Evolutionary conservation across 2,329 filamentous ascomycete genomes (phyloP), one percentile per base, ranked within the genome.

Genomic region (Cladobotryum protrusum): DNA sequence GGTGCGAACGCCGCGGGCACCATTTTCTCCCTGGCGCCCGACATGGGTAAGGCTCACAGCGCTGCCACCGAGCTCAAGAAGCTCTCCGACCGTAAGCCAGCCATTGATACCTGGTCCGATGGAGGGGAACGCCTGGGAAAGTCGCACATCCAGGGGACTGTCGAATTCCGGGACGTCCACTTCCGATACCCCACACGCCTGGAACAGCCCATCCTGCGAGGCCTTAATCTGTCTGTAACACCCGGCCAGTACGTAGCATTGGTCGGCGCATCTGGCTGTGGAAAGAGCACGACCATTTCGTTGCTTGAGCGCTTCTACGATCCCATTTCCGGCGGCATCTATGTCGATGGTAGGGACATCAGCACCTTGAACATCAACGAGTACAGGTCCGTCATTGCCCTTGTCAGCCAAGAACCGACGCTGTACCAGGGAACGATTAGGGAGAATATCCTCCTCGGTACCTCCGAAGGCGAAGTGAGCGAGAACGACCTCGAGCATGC

Each of bases 241-340:
- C 50, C 50, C 3, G 55, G 54, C 5, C 52, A 56, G 17, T 54
- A 50, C 17, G 49, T 56, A 13, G 44, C 44, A 9, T 33, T 47
- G 17, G 44, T 47, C 13, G 44, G 44, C 15, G 33, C 44, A 5
- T 24, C 34, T 3, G 44, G 44, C 13, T 47, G 33, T 8, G 44
- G 93, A 50, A 97, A 99, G 73, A 89, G 83, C 43, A 97, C 92
- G 0, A 93, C 91, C 0, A 95, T 97, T 64, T 87, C 89, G 4
- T 77, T 97, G 4, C 74, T 97, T 32, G 92, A 97, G 66, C 86
- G 92, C 33, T 97, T 97, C 72, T 97, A 97, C 64, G 90, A 97
- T 60, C 87, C 91, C 0, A 76, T 93, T 0, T 77, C 81, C 0
- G 92, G 92, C 12, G 83, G 83, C 14, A 77, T 99, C 33, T 87